Evolutionary conservation across 306 rosid species (phyloP).

Genomic region (Dalbergia oliveri): DNA sequence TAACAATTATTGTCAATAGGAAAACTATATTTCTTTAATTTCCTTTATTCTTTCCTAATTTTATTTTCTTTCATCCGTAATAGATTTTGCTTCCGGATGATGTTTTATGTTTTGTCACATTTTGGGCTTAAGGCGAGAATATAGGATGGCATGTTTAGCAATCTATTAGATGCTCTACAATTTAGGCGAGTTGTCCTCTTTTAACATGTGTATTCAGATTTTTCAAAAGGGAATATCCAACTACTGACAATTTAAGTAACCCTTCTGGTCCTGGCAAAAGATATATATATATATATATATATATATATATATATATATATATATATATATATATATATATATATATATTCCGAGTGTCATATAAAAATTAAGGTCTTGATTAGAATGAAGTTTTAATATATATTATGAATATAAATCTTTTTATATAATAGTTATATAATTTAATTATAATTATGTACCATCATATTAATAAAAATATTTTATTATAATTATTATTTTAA

Average conservation of each 20-base stretch:
- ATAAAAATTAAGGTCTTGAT: neutral
- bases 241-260: constrained; percentile 15
- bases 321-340: too few species aligned
- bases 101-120: neutral
- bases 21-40: neutral
- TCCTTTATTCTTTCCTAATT: neutral
- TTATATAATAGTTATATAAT: too few species aligned
- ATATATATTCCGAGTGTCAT: too few species aligned
- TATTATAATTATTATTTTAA: too few species aligned
- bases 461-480: too few species aligned
- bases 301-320: too few species aligned
- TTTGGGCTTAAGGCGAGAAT: constrained; percentile 7
- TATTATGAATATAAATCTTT: too few species aligned
- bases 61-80: neutral
- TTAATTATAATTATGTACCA: too few species aligned
- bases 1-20: constrained; percentile 48
- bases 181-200: constrained; percentile 28
- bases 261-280: too few species aligned
- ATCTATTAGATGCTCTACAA: neutral
- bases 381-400: neutral
- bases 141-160: neutral
- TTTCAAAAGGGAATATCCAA: constrained; percentile 11
- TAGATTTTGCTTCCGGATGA: neutral
- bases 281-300: too few species aligned
- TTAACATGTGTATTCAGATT: constrained; percentile 9